Base-by-base conservation (phyloP, 2,329 filamentous ascomycete genomes). In the Fusarium piperis region DNA sequence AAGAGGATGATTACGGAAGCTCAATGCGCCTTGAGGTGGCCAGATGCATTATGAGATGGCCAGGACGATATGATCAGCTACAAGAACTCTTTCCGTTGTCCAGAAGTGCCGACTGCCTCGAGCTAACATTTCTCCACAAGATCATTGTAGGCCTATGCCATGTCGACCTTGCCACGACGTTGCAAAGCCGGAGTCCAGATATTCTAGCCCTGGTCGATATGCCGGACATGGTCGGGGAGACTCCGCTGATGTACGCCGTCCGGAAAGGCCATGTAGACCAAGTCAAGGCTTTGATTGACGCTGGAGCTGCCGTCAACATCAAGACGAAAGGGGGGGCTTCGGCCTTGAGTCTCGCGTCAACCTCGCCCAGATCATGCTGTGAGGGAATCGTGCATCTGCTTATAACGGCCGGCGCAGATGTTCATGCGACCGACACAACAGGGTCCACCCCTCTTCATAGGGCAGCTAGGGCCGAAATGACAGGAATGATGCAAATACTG, bases 391-490 rank as follows among this genome's bases (percentile, higher is more conserved):
- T 11, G 5, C 8, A 23, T 15, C 4, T 58, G n/a, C 36, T 58
- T 8, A 3, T 58, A 6, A n/a, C 23, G 3, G 55, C 55, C 12
- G 55, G 26, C 7, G 55, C 36, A 13, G 36, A 32, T 5, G 36
- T 41, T 30, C 9, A 58, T 3, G 7, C 6, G 11, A 10, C 55
- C 3, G 2, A 5, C n/a, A 2, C 0, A 41, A 1, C 3, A 2
- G 36, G 36, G 3, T 2, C 0, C 2, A 23, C 16, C 1, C 12
- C 55, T 13, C 26, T 58, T 28, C 55, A 58, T 13, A 1, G 0
- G 0, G 26, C 36, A 32, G 26, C 13, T 6, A 0, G 2, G 6
- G 5, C 2, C 0, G 8, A 57, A 5, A 0, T 1, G 3, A 8
- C 36, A 3, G 4, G 16, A 6, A 13, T 32, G 2, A 12, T 41